Percentiles rank a stretch among this genome's conserved stretches.
Conservation (phyloP, 1,284 basidiomycete genomes). For the Pulveroboletus sp. region DNA sequence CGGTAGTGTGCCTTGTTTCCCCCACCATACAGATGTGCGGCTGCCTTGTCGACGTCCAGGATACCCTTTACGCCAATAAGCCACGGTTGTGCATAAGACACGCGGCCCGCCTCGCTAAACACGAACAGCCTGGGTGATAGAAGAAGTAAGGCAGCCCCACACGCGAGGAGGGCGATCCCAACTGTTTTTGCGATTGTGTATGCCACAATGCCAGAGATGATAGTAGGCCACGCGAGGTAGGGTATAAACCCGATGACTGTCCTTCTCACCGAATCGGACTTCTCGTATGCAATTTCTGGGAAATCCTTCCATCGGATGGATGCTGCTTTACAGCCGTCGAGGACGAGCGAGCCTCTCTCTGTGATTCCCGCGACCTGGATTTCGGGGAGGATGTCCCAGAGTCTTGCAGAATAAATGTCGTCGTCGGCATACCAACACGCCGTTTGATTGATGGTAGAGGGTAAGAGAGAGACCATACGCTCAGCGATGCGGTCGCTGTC, state of each 20-base stretch:
- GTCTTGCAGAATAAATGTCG: slow-evolving; percentile 16
- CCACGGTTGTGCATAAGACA: slow-evolving; percentile 14
- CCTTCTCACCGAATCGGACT: slow-evolving; percentile 15
- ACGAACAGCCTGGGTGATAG: not conserved
- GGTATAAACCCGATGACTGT: slow-evolving; percentile 6
- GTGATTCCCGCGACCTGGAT: slow-evolving; percentile 24
- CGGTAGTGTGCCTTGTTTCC: not conserved
- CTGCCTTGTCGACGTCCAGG: slow-evolving; percentile 1
- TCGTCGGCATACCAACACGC: slow-evolving; percentile 22
- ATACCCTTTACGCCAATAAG: slow-evolving; percentile 18
- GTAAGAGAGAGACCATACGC: slow-evolving; percentile 24
- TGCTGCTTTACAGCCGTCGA: slow-evolving; percentile 21
- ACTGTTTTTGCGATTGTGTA: no score
- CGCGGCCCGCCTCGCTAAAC: slow-evolving; percentile 7
- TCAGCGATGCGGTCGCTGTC: slow-evolving; percentile 24
- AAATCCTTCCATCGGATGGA: slow-evolving; percentile 25
- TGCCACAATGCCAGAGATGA: not conserved
- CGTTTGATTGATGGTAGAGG: not conserved
- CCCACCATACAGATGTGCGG: slow-evolving; percentile 16
- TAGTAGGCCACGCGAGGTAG: slow-evolving; percentile 6
- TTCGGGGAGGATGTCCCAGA: slow-evolving; percentile 24
- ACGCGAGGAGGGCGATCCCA: no score
- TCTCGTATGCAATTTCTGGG: slow-evolving; percentile 12
- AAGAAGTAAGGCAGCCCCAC: no score
- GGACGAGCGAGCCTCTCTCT: slow-evolving; percentile 18